These are phyloP conservation scores for Adenanthera pavonina DNA, from an alignment of 306 rosid species.

Conservation along the genomic window DNA sequence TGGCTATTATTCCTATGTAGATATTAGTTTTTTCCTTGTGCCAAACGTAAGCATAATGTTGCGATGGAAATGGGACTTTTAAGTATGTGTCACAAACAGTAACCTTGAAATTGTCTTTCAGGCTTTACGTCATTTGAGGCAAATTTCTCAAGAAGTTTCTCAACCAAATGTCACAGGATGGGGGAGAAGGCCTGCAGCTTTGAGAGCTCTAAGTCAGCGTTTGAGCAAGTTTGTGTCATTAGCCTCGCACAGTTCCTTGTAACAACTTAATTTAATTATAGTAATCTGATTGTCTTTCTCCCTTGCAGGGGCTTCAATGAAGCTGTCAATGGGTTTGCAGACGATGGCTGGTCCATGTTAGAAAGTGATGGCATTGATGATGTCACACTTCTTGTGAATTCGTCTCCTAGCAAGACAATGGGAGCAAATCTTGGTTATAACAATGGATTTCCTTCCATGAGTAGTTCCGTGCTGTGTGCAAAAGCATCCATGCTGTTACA, in stretches of 20 bases:
- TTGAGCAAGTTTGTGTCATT: constrained; percentile 73
- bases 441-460: constrained; percentile 77
- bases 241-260: constrained; percentile 21
- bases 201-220: constrained; percentile 84
- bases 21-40: not conserved
- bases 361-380: constrained; percentile 96
- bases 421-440: constrained; percentile 67
- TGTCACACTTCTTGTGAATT: constrained; percentile 89
- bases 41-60: not conserved
- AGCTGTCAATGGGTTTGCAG: constrained; percentile 92
- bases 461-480: constrained; percentile 84
- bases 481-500: constrained; percentile 97
- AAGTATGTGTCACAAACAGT: constrained; percentile 9
- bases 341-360: constrained; percentile 95
- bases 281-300: constrained; percentile 4
- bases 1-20: not conserved
- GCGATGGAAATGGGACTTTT: not conserved
- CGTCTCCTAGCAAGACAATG: constrained; percentile 90
- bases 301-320: constrained; percentile 90
- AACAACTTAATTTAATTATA: not conserved
- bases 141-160: constrained; percentile 95
- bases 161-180: constrained; percentile 91
- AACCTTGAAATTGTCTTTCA: constrained; percentile 45
- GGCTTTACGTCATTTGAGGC: constrained; percentile 93
- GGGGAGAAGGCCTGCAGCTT: constrained; percentile 95